Evolutionary conservation across 2,329 filamentous ascomycete species (phyloP), one percentile per base, ranked within the genome.

Genomic region (Xylogone sp.): DNA sequence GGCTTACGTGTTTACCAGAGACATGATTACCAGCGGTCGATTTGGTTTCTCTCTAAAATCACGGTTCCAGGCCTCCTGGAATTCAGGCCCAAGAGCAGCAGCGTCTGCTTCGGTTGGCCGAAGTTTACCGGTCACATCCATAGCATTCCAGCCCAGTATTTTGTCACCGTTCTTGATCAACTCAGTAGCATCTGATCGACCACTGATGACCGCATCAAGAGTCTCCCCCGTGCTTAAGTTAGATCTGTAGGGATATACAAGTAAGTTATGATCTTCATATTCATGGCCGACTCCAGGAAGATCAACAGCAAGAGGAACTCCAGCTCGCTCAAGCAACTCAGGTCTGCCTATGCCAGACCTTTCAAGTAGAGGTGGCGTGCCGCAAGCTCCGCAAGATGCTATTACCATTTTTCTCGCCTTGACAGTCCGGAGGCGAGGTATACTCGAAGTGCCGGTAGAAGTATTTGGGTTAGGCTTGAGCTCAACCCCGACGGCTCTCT

Each of bases 41-140:
- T 34, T 21, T 2, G 50, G 50, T 34, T 44, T 24, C 18, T 34
- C 24, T 20, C 19, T 71, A 62, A 78, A 83, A 55, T 82, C 77
- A 2, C 62, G 62, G 19, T 81, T 68, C 79, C 79, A 83, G 0
- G 68, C 68, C 12, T 66, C 65, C 47, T 73, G 64, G 58, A 83
- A 80, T 1, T 74, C 71, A 3, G 75, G 72, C 0, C 79, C 79
- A 0, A 85, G 69, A 1, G 70, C 66, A 9, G 69, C 70, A 10
- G 82, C 71, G 48, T 84, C 81, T 3, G 78, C 71, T 0, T 79
- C 74, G 0, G 75, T 75, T 0, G 81, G 80, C 1, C 82, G 74
- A 20, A 82, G 60, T 58, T 83, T 83, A 45, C 70, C 71, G 1
- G 69, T 68, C 13, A 75, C 67, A 51, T 83, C 81, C 22, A 22